These are phyloP conservation scores for Erythrophleum ivorense DNA, from an alignment of 331 rosid genomes.

Conservation along the genomic window DNA sequence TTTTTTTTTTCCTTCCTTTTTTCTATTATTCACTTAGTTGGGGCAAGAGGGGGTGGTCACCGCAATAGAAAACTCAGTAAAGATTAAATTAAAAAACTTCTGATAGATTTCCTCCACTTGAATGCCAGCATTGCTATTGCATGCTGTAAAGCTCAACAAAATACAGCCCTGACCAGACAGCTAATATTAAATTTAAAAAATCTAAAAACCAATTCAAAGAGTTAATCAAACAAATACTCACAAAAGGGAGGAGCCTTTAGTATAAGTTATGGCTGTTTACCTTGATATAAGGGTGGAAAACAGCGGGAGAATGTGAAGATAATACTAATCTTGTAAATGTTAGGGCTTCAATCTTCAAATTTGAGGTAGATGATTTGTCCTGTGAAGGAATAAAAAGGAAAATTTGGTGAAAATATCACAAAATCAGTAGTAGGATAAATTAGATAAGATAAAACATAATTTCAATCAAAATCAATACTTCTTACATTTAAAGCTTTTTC, in stretches of 20 bases:
- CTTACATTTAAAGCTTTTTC: constrained; percentile 94
- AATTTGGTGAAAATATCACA: constrained; percentile 17
- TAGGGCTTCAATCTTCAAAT: constrained; percentile 97
- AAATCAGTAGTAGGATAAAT: constrained; percentile 34
- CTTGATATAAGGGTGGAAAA: constrained; percentile 93
- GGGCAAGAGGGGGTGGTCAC: not conserved
- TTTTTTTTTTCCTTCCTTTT: too few relatives aligned
- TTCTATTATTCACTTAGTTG: not conserved
- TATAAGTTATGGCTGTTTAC: constrained; percentile 43
- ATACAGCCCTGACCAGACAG: not conserved
- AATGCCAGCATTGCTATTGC: constrained; percentile 23
- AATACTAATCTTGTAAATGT: constrained; percentile 87
- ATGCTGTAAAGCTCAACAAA: constrained; percentile 24
- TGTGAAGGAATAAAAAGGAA: constrained; percentile 41
- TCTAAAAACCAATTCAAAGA: constrained; percentile 14
- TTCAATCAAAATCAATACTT: constrained; percentile 22
- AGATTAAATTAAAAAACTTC: constrained; percentile 15
- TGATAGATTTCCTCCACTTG: constrained; percentile 15
- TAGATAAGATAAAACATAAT: not conserved
- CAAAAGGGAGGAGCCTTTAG: not conserved
- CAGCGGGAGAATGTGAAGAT: constrained; percentile 91
- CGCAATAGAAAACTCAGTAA: constrained; percentile 3
- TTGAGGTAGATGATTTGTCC: constrained; percentile 98
- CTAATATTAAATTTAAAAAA: not conserved
- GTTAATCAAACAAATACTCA: constrained; percentile 18